Conservation (phyloP, 176 grass and related monocot genomes). For the Oryza punctata region DNA sequence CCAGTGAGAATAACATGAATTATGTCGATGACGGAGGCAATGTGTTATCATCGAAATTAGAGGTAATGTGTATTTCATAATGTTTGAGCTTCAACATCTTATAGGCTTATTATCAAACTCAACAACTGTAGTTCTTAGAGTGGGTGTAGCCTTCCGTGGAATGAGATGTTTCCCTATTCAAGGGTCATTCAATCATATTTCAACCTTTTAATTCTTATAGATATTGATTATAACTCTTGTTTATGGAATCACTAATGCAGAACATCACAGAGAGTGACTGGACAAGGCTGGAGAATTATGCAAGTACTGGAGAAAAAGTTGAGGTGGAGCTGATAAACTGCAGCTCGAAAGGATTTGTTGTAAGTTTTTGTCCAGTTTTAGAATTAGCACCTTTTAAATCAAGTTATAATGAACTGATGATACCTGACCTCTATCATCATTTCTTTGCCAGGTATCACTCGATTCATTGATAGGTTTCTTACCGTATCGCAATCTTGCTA, state of each 20-base stretch:
- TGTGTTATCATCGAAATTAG: constrained; percentile 61
- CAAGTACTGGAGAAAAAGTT: constrained; percentile 76
- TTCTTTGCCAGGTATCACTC: constrained; percentile 76
- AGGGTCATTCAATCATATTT: constrained; percentile 10
- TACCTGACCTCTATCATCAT: constrained; percentile 39
- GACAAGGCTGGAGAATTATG: constrained; percentile 61
- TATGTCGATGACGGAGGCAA: constrained; percentile 50
- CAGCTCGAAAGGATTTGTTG: constrained; percentile 83
- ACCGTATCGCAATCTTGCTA: constrained; percentile 82
- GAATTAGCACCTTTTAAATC: constrained; percentile 5
- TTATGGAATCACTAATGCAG: constrained; percentile 40
- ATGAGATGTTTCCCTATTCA: not conserved
- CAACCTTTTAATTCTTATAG: not conserved
- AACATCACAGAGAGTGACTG: constrained; percentile 64
- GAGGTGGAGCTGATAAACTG: constrained; percentile 88
- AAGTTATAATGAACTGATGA: not conserved
- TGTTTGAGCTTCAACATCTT: constrained; percentile 31
- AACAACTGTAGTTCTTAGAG: not conserved
- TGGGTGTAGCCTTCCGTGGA: not conserved
- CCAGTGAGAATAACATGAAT: constrained; percentile 33
- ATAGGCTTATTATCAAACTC: not conserved
- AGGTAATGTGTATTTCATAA: constrained; percentile 55
- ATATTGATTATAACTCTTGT: constrained; percentile 15
- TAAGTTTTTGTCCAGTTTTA: constrained; percentile 47
- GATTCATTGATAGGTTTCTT: constrained; percentile 86